phyloP scores from a whole-genome alignment of 768 basidiomycete genomes.

The Auriculariales sp. region DNA sequence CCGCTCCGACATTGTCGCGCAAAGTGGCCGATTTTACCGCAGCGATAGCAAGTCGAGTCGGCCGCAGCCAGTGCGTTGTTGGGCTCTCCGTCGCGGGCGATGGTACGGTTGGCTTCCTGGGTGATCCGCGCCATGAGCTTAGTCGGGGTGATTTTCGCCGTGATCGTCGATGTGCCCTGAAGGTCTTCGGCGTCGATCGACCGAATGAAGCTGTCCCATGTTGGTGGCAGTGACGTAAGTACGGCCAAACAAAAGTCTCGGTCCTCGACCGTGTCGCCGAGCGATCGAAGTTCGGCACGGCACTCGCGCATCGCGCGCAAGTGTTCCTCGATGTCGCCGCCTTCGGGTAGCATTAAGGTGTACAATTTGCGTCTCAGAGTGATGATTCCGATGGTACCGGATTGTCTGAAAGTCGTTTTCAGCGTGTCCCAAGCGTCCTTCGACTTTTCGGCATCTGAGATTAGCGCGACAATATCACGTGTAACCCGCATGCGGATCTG shows the following conservation, averaged over 20 bases:
- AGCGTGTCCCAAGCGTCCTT: slow-evolving; percentile 17
- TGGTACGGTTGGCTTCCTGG: not conserved
- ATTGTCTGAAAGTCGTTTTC: slow-evolving; percentile 15
- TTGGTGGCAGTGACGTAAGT: slow-evolving; percentile 19
- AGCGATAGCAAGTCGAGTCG: not conserved
- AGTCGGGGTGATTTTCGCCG: not conserved
- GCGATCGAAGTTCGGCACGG: slow-evolving; percentile 12
- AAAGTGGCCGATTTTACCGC: not conserved
- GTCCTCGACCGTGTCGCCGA: slow-evolving; percentile 15
- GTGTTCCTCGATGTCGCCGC: slow-evolving; percentile 19
- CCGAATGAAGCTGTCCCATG: slow-evolving; percentile 20
- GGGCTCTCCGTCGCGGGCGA: no score
- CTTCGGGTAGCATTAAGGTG: slow-evolving; percentile 15
- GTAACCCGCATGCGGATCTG: slow-evolving; percentile 18
- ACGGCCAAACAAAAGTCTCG: slow-evolving; percentile 18
- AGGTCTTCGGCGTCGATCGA: slow-evolving; percentile 8
- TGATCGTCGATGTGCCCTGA: not conserved
- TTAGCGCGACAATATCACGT: slow-evolving; percentile 16
- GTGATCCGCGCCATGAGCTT: slow-evolving; percentile 9
- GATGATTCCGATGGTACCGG: slow-evolving; percentile 16
- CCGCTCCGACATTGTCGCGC: not conserved
- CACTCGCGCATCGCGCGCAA: slow-evolving; percentile 14
- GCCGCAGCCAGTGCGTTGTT: no score
- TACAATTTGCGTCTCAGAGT: slow-evolving; percentile 15
- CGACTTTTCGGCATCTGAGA: slow-evolving; percentile 13